A percentile compares a stretch with the other conserved stretches of the same genome.
phyloP scores from a whole-genome alignment of 805 yeast genomes.

The Danielia reshetovae region DNA sequence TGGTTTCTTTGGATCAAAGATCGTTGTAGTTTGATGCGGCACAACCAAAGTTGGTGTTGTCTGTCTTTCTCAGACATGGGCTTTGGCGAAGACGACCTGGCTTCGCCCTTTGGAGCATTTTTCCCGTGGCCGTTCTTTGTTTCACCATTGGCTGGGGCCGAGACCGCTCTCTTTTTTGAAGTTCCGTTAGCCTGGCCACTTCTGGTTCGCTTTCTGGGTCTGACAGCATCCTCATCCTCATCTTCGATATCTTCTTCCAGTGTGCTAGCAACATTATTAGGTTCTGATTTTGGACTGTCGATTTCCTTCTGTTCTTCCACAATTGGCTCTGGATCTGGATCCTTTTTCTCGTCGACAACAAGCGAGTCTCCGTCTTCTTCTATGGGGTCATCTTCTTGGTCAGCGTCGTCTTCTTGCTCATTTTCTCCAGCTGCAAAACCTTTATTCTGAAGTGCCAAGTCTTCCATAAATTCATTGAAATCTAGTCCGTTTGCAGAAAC shows the following conservation, averaged over 20 bases:
- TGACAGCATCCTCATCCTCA: background rate
- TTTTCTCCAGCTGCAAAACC: slow-evolving; percentile 1
- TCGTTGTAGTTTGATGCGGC: slow-evolving; percentile 46
- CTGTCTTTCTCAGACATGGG: slow-evolving; percentile 35
- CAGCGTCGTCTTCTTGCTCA: slow-evolving; percentile 6
- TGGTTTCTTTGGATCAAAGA: slow-evolving; percentile 45
- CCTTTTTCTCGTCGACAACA: slow-evolving; percentile 13
- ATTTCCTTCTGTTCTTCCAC: background rate
- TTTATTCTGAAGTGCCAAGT: slow-evolving; percentile 17
- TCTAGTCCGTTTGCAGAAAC: slow-evolving; percentile 34
- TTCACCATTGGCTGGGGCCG: background rate
- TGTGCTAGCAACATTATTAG: too few relatives aligned
- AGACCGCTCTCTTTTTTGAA: background rate
- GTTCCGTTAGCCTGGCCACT: slow-evolving; percentile 5
- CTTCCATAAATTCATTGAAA: slow-evolving; percentile 34
- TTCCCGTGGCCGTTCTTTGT: slow-evolving; percentile 5
- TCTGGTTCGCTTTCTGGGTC: slow-evolving; percentile 2
- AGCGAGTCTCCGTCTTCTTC: slow-evolving; percentile 1
- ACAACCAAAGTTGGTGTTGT: slow-evolving; percentile 44
- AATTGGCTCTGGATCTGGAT: slow-evolving; percentile 21
- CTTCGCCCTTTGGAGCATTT: slow-evolving; percentile 3
- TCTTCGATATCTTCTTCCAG: slow-evolving; percentile 3
- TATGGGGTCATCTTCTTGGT: slow-evolving; percentile 4
- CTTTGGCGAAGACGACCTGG: slow-evolving; percentile 10
- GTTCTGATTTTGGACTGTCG: background rate